These are phyloP conservation scores for Tothia fuscella DNA, from an alignment of 2,329 filamentous ascomycete species.

Conservation along the genomic window DNA sequence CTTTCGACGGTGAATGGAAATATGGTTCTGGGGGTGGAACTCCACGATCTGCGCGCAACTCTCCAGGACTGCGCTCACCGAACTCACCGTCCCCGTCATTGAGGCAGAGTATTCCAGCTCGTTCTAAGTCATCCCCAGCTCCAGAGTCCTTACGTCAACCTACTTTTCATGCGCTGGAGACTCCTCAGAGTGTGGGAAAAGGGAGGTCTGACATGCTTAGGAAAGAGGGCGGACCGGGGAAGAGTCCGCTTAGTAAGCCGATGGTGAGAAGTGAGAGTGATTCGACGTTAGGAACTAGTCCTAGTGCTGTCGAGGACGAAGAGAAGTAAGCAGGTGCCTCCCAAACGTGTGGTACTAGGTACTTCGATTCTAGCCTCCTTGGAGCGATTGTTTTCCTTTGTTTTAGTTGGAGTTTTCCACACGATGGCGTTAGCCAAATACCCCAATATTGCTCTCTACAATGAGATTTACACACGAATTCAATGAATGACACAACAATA, in stretches of 20 bases:
- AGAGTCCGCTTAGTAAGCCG: too few relatives aligned
- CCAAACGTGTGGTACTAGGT: too few relatives aligned
- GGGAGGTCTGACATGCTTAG: background rate
- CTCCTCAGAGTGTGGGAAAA: background rate
- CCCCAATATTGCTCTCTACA: too few relatives aligned
- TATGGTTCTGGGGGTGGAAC: background rate
- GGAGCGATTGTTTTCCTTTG: too few relatives aligned
- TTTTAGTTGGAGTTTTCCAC: too few relatives aligned
- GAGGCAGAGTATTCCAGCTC: background rate
- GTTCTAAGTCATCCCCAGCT: background rate
- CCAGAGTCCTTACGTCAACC: background rate
- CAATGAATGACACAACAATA: too few relatives aligned
- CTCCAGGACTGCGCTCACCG: constrained; percentile 5
- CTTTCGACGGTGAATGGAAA: background rate
- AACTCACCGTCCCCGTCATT: background rate
- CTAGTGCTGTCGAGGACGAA: too few relatives aligned
- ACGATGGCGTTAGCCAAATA: too few relatives aligned
- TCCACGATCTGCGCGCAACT: background rate
- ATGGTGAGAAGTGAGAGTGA: constrained; percentile 1
- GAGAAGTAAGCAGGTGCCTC: too few relatives aligned
- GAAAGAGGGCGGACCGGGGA: background rate
- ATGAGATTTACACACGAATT: too few relatives aligned
- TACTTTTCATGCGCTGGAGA: background rate
- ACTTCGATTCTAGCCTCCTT: too few relatives aligned
- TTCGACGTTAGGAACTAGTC: constrained; percentile 2